phyloP scores from a whole-genome alignment of 2,329 filamentous ascomycete genomes.

The Clonostachys byssicola region DNA sequence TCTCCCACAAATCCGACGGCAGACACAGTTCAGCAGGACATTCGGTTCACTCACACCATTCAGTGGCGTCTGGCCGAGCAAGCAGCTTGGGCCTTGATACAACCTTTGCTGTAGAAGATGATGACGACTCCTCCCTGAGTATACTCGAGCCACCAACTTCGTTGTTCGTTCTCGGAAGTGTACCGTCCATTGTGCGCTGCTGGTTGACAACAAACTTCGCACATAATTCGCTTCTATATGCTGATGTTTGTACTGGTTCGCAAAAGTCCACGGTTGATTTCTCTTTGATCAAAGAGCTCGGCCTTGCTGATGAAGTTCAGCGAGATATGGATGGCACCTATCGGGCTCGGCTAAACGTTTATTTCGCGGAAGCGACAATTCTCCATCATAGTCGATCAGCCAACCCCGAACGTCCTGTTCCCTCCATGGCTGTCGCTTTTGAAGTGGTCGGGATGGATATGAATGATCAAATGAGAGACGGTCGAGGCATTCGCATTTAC shows the following conservation, averaged over 20 bases:
- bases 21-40: conserved; percentile 91
- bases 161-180: conserved; percentile 79
- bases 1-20: conserved; percentile 94
- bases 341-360: conserved; percentile 75
- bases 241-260: conserved; percentile 87
- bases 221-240: conserved; percentile 84
- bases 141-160: conserved; percentile 76
- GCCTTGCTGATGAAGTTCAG: conserved; percentile 62
- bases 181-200: conserved; percentile 91
- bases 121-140: conserved; percentile 65
- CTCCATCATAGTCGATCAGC: conserved; percentile 68
- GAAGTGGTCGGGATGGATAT: conserved; percentile 53
- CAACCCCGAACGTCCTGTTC: conserved; percentile 68
- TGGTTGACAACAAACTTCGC: conserved; percentile 92
- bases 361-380: conserved; percentile 84
- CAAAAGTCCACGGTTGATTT: conserved; percentile 80
- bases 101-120: conserved; percentile 54
- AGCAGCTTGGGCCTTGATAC: conserved; percentile 86
- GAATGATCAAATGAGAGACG: not conserved
- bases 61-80: conserved; percentile 71
- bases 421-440: conserved; percentile 76
- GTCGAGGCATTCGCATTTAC: conserved; percentile 66
- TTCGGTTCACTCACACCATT: conserved; percentile 65
- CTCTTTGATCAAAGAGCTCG: conserved; percentile 70
- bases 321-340: conserved; percentile 61